These are phyloP conservation scores for Fomitopsis schrenkii DNA, from an alignment of 1,284 basidiomycete species.

Conservation along the genomic window DNA sequence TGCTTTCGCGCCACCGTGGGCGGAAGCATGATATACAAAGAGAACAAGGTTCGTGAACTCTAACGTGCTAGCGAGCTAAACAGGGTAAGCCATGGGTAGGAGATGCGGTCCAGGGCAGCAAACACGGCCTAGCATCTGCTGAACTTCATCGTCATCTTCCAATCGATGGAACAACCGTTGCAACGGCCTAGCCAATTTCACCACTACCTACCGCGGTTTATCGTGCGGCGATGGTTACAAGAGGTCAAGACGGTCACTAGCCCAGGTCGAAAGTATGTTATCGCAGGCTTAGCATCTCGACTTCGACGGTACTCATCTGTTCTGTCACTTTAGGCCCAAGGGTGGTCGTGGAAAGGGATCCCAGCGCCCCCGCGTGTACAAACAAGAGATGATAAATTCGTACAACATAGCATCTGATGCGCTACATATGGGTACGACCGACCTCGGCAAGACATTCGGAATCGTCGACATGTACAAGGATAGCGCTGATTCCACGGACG, in stretches of 20 bases:
- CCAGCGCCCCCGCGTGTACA: neutral
- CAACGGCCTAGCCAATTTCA: neutral
- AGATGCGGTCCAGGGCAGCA: no score
- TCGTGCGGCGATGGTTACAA: neutral
- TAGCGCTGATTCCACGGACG: neutral
- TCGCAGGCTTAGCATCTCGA: no score
- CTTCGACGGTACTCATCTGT: neutral
- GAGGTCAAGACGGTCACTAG: neutral
- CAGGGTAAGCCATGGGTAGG: no score
- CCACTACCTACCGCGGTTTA: neutral
- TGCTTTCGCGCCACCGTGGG: no score
- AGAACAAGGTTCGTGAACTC: neutral
- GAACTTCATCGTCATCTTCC: neutral
- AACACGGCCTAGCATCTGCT: neutral
- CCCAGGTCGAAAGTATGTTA: neutral
- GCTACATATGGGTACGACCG: slow-evolving; percentile 1
- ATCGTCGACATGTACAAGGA: neutral
- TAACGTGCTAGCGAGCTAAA: neutral
- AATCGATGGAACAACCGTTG: neutral
- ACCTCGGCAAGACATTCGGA: slow-evolving; percentile 1
- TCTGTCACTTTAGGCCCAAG: neutral
- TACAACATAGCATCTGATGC: neutral
- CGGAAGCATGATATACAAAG: neutral
- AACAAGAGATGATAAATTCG: neutral
- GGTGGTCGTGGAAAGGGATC: neutral